Evolutionary conservation across 1,284 basidiomycete genomes (phyloP).

Genomic region (Prillingera fragicola): DNA sequence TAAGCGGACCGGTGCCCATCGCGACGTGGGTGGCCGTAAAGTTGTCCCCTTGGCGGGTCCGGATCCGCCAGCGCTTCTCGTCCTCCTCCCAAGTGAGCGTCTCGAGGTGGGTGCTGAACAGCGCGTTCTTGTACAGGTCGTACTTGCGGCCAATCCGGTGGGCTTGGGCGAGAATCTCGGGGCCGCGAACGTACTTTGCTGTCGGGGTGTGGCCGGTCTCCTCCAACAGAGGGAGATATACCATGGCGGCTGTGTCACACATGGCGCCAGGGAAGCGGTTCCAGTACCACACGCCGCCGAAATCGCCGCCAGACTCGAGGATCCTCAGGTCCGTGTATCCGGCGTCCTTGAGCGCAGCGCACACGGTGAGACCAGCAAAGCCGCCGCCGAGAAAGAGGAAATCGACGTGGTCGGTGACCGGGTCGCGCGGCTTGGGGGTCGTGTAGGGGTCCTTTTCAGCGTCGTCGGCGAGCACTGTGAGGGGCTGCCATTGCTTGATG

Average conservation of each 20-base stretch:
- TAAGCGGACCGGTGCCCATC: constrained; percentile 12
- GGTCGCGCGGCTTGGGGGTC: constrained; percentile 8
- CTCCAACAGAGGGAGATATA: constrained; percentile 14
- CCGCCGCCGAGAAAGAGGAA: constrained; percentile 14
- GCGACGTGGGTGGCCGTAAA: constrained; percentile 13
- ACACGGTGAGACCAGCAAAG: constrained; percentile 9
- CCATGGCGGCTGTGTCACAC: constrained; percentile 19
- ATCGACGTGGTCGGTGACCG: constrained; percentile 12
- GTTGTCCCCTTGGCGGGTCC: constrained; percentile 12
- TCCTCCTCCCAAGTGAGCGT: constrained; percentile 11
- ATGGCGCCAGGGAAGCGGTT: constrained; percentile 18
- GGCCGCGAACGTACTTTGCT: constrained; percentile 12
- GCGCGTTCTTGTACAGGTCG: constrained; percentile 12
- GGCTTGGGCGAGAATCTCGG: constrained; percentile 14
- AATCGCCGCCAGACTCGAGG: constrained; percentile 13
- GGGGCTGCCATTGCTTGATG: constrained; percentile 5
- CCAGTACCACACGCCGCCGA: constrained; percentile 17
- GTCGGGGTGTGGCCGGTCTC: constrained; percentile 8
- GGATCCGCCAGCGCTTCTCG: constrained; percentile 3
- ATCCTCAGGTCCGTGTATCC: constrained; percentile 9
- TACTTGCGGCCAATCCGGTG: constrained; percentile 10
- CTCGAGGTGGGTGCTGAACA: constrained; percentile 14
- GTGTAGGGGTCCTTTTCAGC: constrained; percentile 13
- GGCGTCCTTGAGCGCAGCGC: constrained; percentile 12
- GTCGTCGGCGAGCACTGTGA: constrained; percentile 1